Conservation (phyloP, 163 green algal genomes). For the Prototheca wickerhamii region DNA sequence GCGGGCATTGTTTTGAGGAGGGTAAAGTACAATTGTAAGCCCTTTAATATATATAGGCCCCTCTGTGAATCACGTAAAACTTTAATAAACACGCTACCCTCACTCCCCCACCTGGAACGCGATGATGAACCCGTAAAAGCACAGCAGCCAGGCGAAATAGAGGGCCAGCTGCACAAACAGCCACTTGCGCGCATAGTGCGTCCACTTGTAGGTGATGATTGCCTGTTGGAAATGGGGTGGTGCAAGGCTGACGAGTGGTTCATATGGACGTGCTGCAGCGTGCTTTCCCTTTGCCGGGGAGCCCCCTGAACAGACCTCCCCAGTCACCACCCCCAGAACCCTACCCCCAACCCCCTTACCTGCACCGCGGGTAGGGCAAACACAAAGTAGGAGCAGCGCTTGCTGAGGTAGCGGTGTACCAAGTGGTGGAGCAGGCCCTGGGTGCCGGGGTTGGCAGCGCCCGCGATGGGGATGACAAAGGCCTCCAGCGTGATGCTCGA, state of each 20-base stretch:
- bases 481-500: conserved; percentile 12
- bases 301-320: not conserved
- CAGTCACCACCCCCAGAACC: too few species aligned
- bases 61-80: too few species aligned
- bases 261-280: not conserved
- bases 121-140: conserved; percentile 16
- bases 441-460: conserved; percentile 10
- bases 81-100: too few species aligned
- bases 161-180: conserved; percentile 14
- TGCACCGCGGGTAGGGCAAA: conserved; percentile 22
- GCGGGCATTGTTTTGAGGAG: not conserved
- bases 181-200: conserved; percentile 2
- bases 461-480: conserved; percentile 15
- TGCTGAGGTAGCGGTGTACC: conserved; percentile 13
- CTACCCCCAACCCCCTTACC: not conserved
- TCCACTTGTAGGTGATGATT: conserved; percentile 22
- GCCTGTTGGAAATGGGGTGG: conserved; percentile 1
- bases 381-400: conserved; percentile 11
- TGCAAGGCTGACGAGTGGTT: not conserved
- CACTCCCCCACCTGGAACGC: conserved; percentile 12
- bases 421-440: conserved; percentile 22
- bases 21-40: too few species aligned
- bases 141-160: conserved; percentile 10
- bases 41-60: too few species aligned
- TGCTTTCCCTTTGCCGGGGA: not conserved